phyloP scores from a whole-genome alignment of 73 alveolate species.

The Uronychia setigera region DNA sequence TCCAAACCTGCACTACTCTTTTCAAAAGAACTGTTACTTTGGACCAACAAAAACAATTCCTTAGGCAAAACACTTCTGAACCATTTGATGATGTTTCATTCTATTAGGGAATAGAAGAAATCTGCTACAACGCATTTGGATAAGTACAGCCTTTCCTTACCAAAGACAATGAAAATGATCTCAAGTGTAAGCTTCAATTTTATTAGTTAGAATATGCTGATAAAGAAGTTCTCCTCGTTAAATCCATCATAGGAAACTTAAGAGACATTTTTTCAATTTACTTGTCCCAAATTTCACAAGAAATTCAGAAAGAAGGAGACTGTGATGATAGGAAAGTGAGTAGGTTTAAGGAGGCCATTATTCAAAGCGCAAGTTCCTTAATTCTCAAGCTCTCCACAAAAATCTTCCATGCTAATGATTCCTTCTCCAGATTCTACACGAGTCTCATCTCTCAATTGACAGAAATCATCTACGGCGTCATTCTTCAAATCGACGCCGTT shows the following conservation, averaged over 20 bases:
- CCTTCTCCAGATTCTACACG: background rate
- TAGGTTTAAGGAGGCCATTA: background rate
- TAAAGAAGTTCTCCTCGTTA: background rate
- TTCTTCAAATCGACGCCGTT: background rate
- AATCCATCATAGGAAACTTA: background rate
- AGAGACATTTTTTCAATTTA: background rate
- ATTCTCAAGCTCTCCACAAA: background rate
- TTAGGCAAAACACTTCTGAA: background rate
- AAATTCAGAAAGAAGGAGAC: background rate
- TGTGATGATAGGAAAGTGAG: background rate
- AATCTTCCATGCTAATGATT: background rate
- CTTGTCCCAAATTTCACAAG: background rate
- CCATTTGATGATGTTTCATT: background rate
- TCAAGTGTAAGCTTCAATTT: background rate
- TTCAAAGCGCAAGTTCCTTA: background rate
- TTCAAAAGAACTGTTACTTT: background rate
- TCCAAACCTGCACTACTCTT: background rate
- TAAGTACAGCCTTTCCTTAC: background rate
- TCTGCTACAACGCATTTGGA: background rate
- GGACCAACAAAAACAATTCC: background rate
- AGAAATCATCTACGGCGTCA: background rate
- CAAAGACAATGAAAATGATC: background rate
- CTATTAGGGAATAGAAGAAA: background rate
- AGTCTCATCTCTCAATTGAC: background rate
- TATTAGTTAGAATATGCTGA: background rate